These are phyloP conservation scores for Chlamydomonas sp. DNA, from an alignment of 139 green algal genomes.

Conservation along the genomic window DNA sequence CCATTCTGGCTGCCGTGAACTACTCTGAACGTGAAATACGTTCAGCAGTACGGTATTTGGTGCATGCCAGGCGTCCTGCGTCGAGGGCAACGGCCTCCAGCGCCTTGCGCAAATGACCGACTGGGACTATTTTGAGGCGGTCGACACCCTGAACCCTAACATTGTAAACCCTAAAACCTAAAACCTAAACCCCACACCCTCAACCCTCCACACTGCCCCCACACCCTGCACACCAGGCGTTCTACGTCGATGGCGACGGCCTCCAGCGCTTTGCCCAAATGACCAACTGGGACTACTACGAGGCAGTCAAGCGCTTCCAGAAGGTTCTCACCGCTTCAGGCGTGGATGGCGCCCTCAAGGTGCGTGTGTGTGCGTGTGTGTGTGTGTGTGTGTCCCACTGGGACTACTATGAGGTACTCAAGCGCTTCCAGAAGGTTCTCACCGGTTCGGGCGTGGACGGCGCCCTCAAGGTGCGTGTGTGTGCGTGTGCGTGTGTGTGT, in stretches of 20 bases:
- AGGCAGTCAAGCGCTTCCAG: conserved; percentile 63
- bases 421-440: conserved; percentile 44
- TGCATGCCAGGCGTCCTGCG: too few species aligned
- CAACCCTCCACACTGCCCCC: conserved; percentile 11
- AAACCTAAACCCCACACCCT: too few species aligned
- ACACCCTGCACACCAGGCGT: too few species aligned
- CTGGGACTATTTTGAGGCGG: conserved; percentile 89
- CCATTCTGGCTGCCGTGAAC: too few species aligned
- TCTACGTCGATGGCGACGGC: conserved; percentile 46
- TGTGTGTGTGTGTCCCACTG: conserved; percentile 92
- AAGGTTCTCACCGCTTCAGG: conserved; percentile 12
- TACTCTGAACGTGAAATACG: too few species aligned
- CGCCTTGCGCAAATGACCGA: conserved; percentile 90
- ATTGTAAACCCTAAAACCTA: too few species aligned
- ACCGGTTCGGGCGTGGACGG: conserved; percentile 35
- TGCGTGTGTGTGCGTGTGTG: too few species aligned
- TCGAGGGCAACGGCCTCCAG: conserved; percentile 63
- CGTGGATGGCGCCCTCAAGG: conserved; percentile 53
- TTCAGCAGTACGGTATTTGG: too few species aligned
- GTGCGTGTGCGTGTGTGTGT: too few species aligned
- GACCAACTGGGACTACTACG: conserved; percentile 94
- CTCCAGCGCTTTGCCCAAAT: conserved; percentile 83
- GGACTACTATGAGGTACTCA: conserved; percentile 84
- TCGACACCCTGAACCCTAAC: too few species aligned
- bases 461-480: conserved; percentile 49